These are phyloP conservation scores for Bipolaris zeicola DNA, from an alignment of 2,329 filamentous ascomycete species.

Conservation along the genomic window DNA sequence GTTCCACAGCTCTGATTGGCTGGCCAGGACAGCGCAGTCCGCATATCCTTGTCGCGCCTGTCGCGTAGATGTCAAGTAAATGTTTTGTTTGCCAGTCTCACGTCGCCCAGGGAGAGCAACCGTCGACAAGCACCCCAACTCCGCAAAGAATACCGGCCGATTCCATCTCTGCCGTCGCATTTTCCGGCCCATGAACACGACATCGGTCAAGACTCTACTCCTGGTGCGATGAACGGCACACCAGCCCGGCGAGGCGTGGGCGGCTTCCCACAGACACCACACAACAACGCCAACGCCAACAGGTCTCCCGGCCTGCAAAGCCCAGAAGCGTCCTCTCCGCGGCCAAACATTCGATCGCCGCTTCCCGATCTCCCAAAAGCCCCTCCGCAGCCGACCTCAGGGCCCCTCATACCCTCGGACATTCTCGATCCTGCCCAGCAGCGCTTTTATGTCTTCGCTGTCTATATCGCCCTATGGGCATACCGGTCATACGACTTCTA, in stretches of 20 bases:
- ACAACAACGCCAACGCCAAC: constrained; percentile 55
- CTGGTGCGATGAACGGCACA: constrained; percentile 84
- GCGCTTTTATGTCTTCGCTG: constrained; percentile 80
- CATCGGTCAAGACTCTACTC: constrained; percentile 21
- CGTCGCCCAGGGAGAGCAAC: constrained; percentile 14
- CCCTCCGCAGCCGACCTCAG: constrained; percentile 29
- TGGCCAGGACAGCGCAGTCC: constrained; percentile 10
- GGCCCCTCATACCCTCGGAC: constrained; percentile 78
- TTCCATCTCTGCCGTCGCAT: not conserved
- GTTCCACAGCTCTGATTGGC: constrained; percentile 26
- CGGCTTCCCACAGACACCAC: constrained; percentile 77
- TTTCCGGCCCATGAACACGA: constrained; percentile 26
- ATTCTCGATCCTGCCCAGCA: constrained; percentile 90
- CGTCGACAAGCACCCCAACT: constrained; percentile 9
- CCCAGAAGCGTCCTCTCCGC: constrained; percentile 30
- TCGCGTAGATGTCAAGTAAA: constrained; percentile 29
- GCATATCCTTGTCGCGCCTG: constrained; percentile 29
- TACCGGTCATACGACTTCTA: constrained; percentile 91
- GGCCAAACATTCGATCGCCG: constrained; percentile 43
- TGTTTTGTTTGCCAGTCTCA: constrained; percentile 35
- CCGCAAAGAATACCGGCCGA: not conserved
- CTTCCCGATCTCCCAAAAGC: constrained; percentile 42
- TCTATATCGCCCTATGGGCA: constrained; percentile 76
- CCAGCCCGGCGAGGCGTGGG: constrained; percentile 68
- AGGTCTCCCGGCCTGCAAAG: constrained; percentile 35